Conservation (phyloP, 352 stramenopile species). For the Pythium volutum region DNA sequence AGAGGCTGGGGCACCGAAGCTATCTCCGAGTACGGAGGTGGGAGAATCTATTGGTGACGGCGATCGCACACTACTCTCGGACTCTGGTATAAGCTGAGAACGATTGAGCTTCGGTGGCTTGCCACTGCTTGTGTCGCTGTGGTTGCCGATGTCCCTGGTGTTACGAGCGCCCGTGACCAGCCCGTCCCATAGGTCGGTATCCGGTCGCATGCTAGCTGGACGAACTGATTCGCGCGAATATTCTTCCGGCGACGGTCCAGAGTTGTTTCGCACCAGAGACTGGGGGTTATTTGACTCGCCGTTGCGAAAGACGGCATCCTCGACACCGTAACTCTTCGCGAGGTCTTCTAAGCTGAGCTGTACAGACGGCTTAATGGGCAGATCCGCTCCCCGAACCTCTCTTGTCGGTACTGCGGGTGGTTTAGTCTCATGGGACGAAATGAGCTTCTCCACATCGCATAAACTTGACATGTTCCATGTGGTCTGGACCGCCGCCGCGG, state of each 20-base stretch:
- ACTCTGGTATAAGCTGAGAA: slow-evolving; percentile 10
- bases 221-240: not conserved
- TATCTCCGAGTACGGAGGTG: slow-evolving; percentile 1
- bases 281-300: not conserved
- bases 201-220: not conserved
- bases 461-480: slow-evolving; percentile 24
- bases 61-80: not conserved
- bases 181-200: slow-evolving; percentile 9
- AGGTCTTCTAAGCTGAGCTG: slow-evolving; percentile 24
- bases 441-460: slow-evolving; percentile 24
- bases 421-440: not conserved
- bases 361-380: slow-evolving; percentile 11
- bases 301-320: slow-evolving; percentile 1
- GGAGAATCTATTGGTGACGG: not conserved
- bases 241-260: not conserved
- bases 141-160: not conserved
- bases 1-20: slow-evolving; percentile 15
- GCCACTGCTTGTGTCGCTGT: not conserved
- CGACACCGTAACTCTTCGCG: slow-evolving; percentile 17
- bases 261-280: not conserved
- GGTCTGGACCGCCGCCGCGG: slow-evolving; percentile 16
- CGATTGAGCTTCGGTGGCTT: slow-evolving; percentile 17
- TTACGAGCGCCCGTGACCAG: not conserved
- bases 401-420: not conserved
- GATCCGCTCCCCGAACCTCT: not conserved